Evolutionary conservation across 2,329 filamentous ascomycete genomes (phyloP), one percentile per base, ranked within the genome.

Genomic region (Alternaria postmessia): DNA sequence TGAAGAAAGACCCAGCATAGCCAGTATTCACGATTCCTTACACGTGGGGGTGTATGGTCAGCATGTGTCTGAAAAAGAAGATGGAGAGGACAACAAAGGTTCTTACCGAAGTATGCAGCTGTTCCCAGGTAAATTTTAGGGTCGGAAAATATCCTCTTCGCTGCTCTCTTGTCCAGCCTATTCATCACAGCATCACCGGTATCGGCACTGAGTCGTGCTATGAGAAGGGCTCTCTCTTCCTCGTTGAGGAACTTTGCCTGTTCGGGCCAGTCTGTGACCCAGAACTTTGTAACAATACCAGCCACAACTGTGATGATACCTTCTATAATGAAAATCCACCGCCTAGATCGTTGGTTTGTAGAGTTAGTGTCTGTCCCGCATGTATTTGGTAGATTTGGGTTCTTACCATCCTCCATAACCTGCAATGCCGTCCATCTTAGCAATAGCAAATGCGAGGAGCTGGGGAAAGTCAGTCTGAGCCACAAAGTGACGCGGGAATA

Each of bases 401-500:
- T 14, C 11, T 41, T 51, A 41, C 49, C 76, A 79, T 9, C 74
- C 77, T 16, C 71, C 59, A 28, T 76, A 75, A 3, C 70, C 85
- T 12, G 79, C 81, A 7, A 83, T 81, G 26, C 82, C 81, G 71
- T 90, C 87, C 59, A 89, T 83, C 66, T 91, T 90, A 20, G 79
- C 80, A 64, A 91, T 89, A 18, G 75, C 76, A 46, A 77, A 81
- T 12, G 80, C 79, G 9, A 81, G 70, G 24, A 81, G 68, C 69
- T 76, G 42, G 7, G 11, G 5, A 3, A 6, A 11, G 18, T 59
- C 46, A 61, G 57, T 22, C 8, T 12, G 20, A 9, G 26, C 5
- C 20, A 12, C 11, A 8, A 24, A n/a, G 9, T 4, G 22, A 11
- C 18, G 20, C 39, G 16, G 7, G n/a, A 24, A 34, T 14, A 28